Percentiles rank a stretch among this genome's conserved stretches.
These are phyloP conservation scores for Beauveria medogensis DNA, from an alignment of 2,329 filamentous ascomycete species.

Conservation along the genomic window DNA sequence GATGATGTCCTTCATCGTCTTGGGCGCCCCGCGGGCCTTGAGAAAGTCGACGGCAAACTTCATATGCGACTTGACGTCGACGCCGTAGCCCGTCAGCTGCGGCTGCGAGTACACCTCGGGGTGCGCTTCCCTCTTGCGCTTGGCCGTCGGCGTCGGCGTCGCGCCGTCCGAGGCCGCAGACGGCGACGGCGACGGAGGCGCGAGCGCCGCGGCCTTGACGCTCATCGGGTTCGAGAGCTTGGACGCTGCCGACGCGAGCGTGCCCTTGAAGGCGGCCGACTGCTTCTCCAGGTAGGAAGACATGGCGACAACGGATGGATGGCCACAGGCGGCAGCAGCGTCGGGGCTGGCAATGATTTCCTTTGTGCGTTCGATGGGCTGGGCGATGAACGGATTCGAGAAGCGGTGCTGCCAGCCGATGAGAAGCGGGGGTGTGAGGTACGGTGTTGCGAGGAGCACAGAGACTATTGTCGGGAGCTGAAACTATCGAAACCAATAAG, in stretches of 20 bases:
- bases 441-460: not conserved
- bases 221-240: constrained; percentile 50
- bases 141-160: constrained; percentile 59
- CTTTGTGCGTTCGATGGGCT: not conserved
- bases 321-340: not conserved
- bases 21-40: constrained; percentile 58
- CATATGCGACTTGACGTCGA: constrained; percentile 79
- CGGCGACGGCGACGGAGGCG: constrained; percentile 55
- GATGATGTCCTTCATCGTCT: constrained; percentile 69
- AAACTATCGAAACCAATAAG: not conserved
- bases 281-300: constrained; percentile 58
- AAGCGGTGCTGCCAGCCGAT: not conserved
- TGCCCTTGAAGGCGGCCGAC: constrained; percentile 53
- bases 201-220: constrained; percentile 35
- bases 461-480: not conserved
- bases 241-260: constrained; percentile 53
- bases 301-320: constrained; percentile 34
- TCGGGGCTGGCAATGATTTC: not conserved
- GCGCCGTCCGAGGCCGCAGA: constrained; percentile 50
- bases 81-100: constrained; percentile 64
- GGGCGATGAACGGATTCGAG: not conserved
- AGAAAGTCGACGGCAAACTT: constrained; percentile 80
- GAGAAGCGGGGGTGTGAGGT: not conserved
- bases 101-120: constrained; percentile 67
- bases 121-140: constrained; percentile 48